A percentile compares a stretch with the other conserved stretches of the same genome.
Evolutionary conservation across 148 eudicot genomes (phyloP).

Genomic region (Fagopyrum esculentum): DNA sequence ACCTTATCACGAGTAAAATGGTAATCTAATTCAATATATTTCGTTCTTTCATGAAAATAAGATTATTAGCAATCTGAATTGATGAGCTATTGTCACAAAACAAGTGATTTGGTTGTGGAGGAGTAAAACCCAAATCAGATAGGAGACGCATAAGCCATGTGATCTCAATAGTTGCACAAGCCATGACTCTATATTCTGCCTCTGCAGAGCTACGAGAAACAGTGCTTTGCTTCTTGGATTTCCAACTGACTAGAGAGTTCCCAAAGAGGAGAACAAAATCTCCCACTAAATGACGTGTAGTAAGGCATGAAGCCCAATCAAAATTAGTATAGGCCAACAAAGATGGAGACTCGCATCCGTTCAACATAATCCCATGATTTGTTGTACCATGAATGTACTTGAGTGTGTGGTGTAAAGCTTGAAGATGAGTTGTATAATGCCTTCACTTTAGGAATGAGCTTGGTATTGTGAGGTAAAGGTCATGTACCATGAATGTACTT

Average conservation of each 20-base stretch:
- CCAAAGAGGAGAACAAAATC: neutral
- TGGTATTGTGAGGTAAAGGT: too few relatives aligned
- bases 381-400: neutral
- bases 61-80: neutral
- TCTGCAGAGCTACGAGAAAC: neutral
- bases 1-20: neutral
- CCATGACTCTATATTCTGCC: neutral
- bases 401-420: neutral
- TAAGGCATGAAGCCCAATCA: neutral
- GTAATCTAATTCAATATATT: neutral
- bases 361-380: neutral
- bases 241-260: neutral
- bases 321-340: neutral
- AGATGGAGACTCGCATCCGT: neutral
- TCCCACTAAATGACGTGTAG: neutral
- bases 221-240: neutral
- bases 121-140: neutral
- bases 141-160: neutral
- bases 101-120: neutral
- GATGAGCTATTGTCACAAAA: neutral
- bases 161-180: neutral
- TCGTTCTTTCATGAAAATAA: neutral
- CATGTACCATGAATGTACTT: neutral
- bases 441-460: too few relatives aligned
- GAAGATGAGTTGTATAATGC: neutral